A percentile compares a stretch with the other conserved stretches of the same genome.
Evolutionary conservation across 139 green algal genomes (phyloP).

Genomic region (Yamagishiella unicocca): DNA sequence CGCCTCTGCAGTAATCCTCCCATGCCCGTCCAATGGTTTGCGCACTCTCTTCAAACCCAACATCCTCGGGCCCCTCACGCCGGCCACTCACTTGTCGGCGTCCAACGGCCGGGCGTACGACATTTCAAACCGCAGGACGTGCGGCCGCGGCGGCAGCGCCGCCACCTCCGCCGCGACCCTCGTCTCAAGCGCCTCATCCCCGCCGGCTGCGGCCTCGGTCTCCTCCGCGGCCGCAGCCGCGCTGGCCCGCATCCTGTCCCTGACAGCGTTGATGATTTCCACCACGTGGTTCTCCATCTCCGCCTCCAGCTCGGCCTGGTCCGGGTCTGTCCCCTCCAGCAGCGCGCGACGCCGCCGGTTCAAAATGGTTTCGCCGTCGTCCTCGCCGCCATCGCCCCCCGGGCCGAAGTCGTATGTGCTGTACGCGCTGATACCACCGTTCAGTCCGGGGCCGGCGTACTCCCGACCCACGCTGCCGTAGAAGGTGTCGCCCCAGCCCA

Average conservation of each 20-base stretch:
- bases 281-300: neutral
- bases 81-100: too few relatives aligned
- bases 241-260: neutral
- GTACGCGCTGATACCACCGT: conserved; percentile 43
- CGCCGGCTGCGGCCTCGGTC: neutral
- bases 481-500: conserved; percentile 37
- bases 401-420: neutral
- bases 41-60: too few relatives aligned
- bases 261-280: neutral
- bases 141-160: neutral
- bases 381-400: neutral
- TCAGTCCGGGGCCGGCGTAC: neutral
- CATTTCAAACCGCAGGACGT: neutral
- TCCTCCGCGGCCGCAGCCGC: neutral
- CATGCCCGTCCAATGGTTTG: neutral
- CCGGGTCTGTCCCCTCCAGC: neutral
- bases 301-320: neutral
- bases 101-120: neutral
- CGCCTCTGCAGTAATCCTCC: too few relatives aligned
- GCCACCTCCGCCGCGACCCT: neutral
- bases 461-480: conserved; percentile 17
- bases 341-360: too few relatives aligned
- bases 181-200: too few relatives aligned
- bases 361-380: too few relatives aligned
- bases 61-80: too few relatives aligned